Conservation (phyloP, 495 filamentous ascomycete species). For the Wilcoxina mikolae region DNA sequence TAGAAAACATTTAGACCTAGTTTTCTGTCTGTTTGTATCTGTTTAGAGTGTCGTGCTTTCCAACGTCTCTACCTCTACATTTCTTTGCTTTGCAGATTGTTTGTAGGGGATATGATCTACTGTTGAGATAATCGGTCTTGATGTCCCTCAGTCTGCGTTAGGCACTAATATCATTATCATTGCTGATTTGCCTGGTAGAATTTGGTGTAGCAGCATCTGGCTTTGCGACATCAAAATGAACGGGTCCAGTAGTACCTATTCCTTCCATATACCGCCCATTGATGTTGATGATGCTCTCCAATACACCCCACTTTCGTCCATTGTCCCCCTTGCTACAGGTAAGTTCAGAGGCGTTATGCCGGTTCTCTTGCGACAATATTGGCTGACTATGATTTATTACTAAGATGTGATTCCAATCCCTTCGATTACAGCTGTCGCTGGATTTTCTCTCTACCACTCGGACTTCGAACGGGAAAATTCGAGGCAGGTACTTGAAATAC, state of each 20-base stretch:
- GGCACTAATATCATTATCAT: background rate
- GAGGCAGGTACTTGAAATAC: constrained; percentile 33
- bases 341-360: constrained; percentile 13
- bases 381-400: constrained; percentile 1
- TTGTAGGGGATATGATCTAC: background rate
- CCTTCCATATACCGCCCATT: constrained; percentile 16
- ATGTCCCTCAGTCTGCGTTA: background rate
- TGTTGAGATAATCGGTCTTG: background rate
- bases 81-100: no score
- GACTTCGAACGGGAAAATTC: constrained; percentile 30
- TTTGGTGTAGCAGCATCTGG: background rate
- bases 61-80: no score
- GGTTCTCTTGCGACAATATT: background rate
- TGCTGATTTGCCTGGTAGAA: background rate
- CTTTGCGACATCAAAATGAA: constrained; percentile 1
- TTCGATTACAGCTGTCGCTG: constrained; percentile 33
- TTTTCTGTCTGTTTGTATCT: no score
- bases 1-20: no score
- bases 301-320: constrained; percentile 79
- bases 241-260: background rate
- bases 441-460: constrained; percentile 34
- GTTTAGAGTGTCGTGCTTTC: no score
- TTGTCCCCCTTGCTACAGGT: constrained; percentile 79
- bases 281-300: constrained; percentile 71
- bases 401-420: constrained; percentile 61